A percentile compares a stretch with the other conserved stretches of the same genome.
phyloP scores from a whole-genome alignment of 176 grass and related monocot species.

The Hordeum marinum region DNA sequence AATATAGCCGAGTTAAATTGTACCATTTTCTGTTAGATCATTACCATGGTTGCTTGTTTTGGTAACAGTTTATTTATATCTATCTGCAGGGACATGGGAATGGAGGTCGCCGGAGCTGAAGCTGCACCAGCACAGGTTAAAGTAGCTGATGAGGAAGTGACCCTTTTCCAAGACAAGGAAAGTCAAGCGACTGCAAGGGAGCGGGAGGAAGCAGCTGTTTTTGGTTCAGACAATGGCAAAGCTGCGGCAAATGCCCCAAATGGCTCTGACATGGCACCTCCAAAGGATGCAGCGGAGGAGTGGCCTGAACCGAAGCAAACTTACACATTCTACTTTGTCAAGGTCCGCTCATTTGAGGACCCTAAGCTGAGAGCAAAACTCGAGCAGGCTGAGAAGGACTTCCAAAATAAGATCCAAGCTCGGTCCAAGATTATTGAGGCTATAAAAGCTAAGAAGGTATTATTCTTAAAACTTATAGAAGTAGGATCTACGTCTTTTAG shows the following conservation, averaged over 20 bases:
- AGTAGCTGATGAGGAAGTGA: conserved; percentile 50
- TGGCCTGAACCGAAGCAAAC: conserved; percentile 78
- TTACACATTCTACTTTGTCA: conserved; percentile 64
- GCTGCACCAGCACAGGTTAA: conserved; percentile 46
- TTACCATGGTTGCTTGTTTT: not conserved
- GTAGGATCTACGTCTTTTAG: not conserved
- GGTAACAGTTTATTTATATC: conserved; percentile 1
- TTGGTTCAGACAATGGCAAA: conserved; percentile 47
- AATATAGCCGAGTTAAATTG: not conserved
- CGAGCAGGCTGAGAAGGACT: conserved; percentile 73
- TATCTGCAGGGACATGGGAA: conserved; percentile 62
- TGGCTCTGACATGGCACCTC: conserved; percentile 31
- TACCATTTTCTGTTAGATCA: not conserved
- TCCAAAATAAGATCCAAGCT: conserved; percentile 71
- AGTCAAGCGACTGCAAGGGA: conserved; percentile 59
- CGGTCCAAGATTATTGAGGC: conserved; percentile 52
- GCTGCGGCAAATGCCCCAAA: conserved; percentile 35
- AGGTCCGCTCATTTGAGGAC: conserved; percentile 70
- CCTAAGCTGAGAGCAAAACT: conserved; percentile 82
- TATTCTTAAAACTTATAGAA: not conserved
- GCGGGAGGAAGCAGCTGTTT: conserved; percentile 41
- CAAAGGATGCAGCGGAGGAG: conserved; percentile 75
- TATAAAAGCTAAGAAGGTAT: conserved; percentile 81
- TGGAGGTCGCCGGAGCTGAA: conserved; percentile 74
- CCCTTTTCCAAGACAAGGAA: conserved; percentile 60